These are phyloP conservation scores for Plantago ovata DNA, from an alignment of 257 asterid genomes.

Conservation along the genomic window DNA sequence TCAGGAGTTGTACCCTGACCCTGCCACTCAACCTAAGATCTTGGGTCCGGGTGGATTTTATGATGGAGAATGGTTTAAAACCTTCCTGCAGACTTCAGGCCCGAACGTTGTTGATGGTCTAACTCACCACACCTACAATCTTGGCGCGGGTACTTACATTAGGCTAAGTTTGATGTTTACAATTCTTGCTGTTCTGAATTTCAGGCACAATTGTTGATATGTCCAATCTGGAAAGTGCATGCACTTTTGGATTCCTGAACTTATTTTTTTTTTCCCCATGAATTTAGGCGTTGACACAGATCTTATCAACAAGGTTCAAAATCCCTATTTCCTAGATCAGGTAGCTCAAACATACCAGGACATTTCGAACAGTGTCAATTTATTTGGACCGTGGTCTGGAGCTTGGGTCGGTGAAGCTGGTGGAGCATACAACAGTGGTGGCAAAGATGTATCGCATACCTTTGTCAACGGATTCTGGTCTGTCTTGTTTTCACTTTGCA, in stretches of 20 bases:
- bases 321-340: slow-evolving; percentile 54
- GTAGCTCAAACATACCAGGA: slow-evolving; percentile 46
- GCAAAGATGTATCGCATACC: slow-evolving; percentile 63
- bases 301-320: slow-evolving; percentile 55
- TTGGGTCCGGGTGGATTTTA: slow-evolving; percentile 83
- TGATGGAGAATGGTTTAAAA: slow-evolving; percentile 54
- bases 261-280: background rate
- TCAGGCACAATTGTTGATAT: background rate
- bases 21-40: slow-evolving; percentile 41
- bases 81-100: slow-evolving; percentile 46
- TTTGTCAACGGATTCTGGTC: slow-evolving; percentile 88
- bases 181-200: no score
- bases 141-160: slow-evolving; percentile 56
- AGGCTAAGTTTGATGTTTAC: no score
- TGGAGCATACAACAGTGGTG: slow-evolving; percentile 88
- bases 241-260: background rate
- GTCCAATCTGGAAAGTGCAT: background rate
- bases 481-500: background rate
- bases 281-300: slow-evolving; percentile 50
- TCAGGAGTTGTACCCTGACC: slow-evolving; percentile 37
- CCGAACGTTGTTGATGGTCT: slow-evolving; percentile 65
- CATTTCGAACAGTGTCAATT: slow-evolving; percentile 26
- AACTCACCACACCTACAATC: slow-evolving; percentile 80
- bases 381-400: slow-evolving; percentile 54
- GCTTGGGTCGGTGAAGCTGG: slow-evolving; percentile 95